Base-by-base conservation (phyloP, 2,329 filamentous ascomycete genomes). In the Scolecobasidium constrictum region DNA sequence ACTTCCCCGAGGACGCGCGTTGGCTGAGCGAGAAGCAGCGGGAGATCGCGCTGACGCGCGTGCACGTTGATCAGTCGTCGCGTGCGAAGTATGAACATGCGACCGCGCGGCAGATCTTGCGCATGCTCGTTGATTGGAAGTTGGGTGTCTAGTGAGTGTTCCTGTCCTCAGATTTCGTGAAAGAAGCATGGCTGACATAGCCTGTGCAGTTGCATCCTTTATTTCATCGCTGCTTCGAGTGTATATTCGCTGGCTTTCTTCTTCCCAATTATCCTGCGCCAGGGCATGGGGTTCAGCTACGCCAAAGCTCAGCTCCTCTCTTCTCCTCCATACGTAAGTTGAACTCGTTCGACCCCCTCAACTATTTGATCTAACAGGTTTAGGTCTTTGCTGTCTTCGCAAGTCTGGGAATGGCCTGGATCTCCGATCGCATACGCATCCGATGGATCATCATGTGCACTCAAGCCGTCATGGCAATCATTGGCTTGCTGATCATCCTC, bases 1-100 rank as follows among this genome's bases (percentile, higher is more conserved):
- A 58, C 42, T 58, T 40, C 16, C 38, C 38, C 6, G 38, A 40
- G 26, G 26, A 40, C 17, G 38, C 38, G 4, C 22, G 26, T 15
- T 40, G 38, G 38, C 20, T 40, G 19, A 40, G 38, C 22, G 16
- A 40, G 9, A 28, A 22, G 16, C 38, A 40, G 17, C 38, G 38
- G 13, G 13, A n/a, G 13, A 15, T 40, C 7, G 38, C 38, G 5
- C 15, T 40, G 5, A 9, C 38, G n/a, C 38, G 38, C n/a, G 38
- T 40, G n/a, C 38, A 40, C 12, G 26, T 23, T 5, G 38, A 40
- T 22, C 21, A 40, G 17, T 18, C 38, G 18, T 18, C 38, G 13
- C 38, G 38, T 21, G 26, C 26, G 9, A 37, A 37, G 13, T 28
- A 22, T 16, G 38, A 40, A 21, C 38, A 40, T 18, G 19, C 38